phyloP scores from a whole-genome alignment of 2,329 filamentous ascomycete genomes.

The Aspergillus neotritici region DNA sequence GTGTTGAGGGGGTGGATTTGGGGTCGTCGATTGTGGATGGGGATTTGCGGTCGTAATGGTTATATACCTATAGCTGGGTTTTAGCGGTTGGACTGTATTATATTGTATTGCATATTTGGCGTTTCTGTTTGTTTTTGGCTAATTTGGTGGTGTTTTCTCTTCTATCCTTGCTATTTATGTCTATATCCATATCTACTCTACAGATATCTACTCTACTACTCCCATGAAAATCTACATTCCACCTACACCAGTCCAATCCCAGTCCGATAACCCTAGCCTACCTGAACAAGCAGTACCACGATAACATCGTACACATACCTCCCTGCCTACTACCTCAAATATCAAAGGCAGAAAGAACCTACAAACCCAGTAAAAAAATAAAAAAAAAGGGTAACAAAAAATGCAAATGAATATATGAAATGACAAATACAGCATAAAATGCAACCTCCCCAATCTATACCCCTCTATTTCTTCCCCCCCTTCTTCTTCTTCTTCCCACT shows the following conservation, averaged over 20 bases:
- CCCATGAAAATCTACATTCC: no score
- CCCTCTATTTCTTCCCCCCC: slow-evolving; percentile 43
- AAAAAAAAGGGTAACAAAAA: slow-evolving; percentile 4
- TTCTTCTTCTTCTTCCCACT: slow-evolving; percentile 38
- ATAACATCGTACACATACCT: no score
- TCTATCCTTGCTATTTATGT: no score
- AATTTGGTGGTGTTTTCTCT: no score
- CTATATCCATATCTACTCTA: no score
- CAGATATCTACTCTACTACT: no score
- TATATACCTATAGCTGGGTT: slow-evolving; percentile 13
- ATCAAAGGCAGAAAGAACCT: background rate
- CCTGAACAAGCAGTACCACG: no score
- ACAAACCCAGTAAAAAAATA: slow-evolving; percentile 2
- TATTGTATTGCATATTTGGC: background rate
- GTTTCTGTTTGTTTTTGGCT: no score
- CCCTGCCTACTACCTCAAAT: no score
- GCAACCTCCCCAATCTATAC: slow-evolving; percentile 12
- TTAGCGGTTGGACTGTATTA: no score
- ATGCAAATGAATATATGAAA: slow-evolving; percentile 5
- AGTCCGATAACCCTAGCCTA: no score
- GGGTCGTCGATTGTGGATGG: slow-evolving; percentile 26
- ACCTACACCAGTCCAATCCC: no score
- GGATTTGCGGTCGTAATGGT: slow-evolving; percentile 19
- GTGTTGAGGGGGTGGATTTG: slow-evolving; percentile 27
- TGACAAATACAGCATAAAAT: slow-evolving; percentile 1